Evolutionary conservation across 441 rosid genomes (phyloP).

Genomic region (Lagerstroemia fauriei): DNA sequence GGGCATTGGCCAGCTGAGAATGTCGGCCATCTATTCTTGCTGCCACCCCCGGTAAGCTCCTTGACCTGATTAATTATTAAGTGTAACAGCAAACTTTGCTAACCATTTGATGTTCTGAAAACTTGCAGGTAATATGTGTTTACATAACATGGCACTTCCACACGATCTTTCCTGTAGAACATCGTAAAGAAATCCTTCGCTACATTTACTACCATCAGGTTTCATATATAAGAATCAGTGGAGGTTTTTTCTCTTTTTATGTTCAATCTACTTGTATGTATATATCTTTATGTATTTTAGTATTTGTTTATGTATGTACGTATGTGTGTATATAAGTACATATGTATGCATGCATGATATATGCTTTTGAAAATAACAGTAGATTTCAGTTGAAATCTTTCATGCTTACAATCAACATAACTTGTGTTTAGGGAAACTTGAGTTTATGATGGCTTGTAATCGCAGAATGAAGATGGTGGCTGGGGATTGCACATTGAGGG

Average conservation of each 20-base stretch:
- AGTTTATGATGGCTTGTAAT: neutral
- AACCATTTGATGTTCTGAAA: neutral
- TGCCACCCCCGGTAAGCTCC: slow-evolving; percentile 46
- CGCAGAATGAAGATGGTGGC: slow-evolving; percentile 33
- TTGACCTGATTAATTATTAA: neutral
- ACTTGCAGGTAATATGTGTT: slow-evolving; percentile 55
- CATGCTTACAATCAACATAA: no score
- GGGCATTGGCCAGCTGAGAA: slow-evolving; percentile 81
- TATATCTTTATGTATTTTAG: no score
- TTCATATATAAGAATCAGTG: neutral
- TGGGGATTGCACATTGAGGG: slow-evolving; percentile 35
- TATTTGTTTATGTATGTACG: no score
- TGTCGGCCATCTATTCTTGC: slow-evolving; percentile 56
- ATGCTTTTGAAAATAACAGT: neutral
- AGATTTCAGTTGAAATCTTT: no score
- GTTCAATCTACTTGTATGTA: no score
- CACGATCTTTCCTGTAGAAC: slow-evolving; percentile 53
- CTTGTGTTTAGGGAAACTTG: neutral
- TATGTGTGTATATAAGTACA: neutral
- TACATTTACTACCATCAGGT: slow-evolving; percentile 77
- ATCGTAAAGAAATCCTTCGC: slow-evolving; percentile 68
- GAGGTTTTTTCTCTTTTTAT: neutral
- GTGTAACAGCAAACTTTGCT: neutral
- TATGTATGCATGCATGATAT: no score
- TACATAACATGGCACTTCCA: slow-evolving; percentile 72